These are phyloP conservation scores for Agaricus sinodeliciosus DNA, from an alignment of 768 basidiomycete genomes.

Conservation along the genomic window DNA sequence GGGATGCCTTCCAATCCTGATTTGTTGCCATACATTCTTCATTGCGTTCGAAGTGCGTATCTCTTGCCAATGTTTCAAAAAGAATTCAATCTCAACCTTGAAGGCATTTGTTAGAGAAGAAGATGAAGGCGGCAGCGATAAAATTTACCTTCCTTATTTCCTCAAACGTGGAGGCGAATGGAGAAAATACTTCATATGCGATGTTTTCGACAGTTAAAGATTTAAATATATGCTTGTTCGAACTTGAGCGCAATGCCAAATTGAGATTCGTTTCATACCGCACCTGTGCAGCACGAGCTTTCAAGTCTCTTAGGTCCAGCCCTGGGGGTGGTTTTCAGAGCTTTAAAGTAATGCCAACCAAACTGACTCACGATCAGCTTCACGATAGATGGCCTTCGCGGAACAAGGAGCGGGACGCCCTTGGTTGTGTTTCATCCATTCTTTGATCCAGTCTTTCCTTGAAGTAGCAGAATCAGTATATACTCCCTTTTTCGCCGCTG, in stretches of 20 bases:
- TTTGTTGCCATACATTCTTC: constrained; percentile 80
- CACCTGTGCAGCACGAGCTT: constrained; percentile 61
- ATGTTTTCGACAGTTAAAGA: constrained; percentile 76
- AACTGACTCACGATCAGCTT: constrained; percentile 66
- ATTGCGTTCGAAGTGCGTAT: constrained; percentile 81
- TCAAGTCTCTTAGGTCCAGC: constrained; percentile 65
- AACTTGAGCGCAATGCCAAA: background rate
- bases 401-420: constrained; percentile 65
- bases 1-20: constrained; percentile 74
- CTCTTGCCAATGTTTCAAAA: constrained; percentile 76
- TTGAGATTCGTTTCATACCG: background rate
- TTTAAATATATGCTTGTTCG: constrained; percentile 60
- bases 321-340: constrained; percentile 29
- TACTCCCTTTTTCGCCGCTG: constrained; percentile 13
- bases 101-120: constrained; percentile 28
- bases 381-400: constrained; percentile 77
- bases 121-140: background rate
- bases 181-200: constrained; percentile 80
- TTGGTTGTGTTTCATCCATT: constrained; percentile 58
- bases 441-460: constrained; percentile 62
- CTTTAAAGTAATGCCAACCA: too few relatives aligned
- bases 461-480: constrained; percentile 20
- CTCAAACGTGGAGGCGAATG: constrained; percentile 76
- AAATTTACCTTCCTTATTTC: constrained; percentile 63
- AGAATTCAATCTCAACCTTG: constrained; percentile 66